These are phyloP conservation scores for Petunia secreta DNA, from an alignment of 257 asterid species.

Conservation along the genomic window DNA sequence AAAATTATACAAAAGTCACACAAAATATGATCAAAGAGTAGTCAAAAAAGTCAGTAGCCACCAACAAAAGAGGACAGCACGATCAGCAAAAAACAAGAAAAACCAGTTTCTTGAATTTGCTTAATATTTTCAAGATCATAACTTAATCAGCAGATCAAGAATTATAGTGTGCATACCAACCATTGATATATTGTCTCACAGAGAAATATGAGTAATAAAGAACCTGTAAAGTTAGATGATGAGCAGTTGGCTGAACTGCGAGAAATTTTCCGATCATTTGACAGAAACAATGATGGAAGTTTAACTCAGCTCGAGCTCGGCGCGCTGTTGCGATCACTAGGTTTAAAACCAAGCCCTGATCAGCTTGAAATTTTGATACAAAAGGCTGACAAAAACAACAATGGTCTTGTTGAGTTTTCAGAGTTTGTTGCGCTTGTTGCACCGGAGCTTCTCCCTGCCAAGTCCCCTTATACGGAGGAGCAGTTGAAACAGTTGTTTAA, in stretches of 20 bases:
- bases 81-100: background rate
- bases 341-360: conserved; percentile 81
- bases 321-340: conserved; percentile 76
- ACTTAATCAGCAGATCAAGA: conserved; percentile 6
- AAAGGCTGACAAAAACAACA: conserved; percentile 76
- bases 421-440: conserved; percentile 92
- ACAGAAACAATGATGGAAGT: conserved; percentile 90
- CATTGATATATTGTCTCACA: background rate
- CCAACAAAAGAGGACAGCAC: conserved; percentile 18
- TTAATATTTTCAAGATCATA: background rate
- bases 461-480: conserved; percentile 90
- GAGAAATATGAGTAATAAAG: conserved; percentile 51
- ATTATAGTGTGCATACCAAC: background rate
- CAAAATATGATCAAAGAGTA: background rate
- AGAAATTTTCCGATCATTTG: conserved; percentile 89
- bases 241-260: conserved; percentile 86
- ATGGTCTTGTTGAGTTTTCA: conserved; percentile 86
- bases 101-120: conserved; percentile 27
- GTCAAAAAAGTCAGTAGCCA: conserved; percentile 12
- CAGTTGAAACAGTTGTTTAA: conserved; percentile 75
- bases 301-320: conserved; percentile 90
- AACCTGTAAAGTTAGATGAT: conserved; percentile 63
- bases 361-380: conserved; percentile 82
- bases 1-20: background rate
- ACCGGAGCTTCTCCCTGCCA: conserved; percentile 83